phyloP scores from a whole-genome alignment of 2,329 filamentous ascomycete species.

The Venturia carpophila region DNA sequence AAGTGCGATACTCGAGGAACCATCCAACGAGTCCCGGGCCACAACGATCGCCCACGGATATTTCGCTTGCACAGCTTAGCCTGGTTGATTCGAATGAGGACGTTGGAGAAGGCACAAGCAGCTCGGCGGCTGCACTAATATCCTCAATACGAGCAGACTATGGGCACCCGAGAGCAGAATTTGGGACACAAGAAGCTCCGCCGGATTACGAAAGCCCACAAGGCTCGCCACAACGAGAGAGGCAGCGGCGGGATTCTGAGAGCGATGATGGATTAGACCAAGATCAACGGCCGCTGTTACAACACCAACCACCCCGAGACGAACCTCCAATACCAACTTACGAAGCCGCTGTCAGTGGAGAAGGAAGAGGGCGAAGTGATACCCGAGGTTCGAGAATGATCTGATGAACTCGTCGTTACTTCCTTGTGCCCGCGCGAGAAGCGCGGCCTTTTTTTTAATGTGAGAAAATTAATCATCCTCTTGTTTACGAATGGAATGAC shows the following conservation, averaged over 20 bases:
- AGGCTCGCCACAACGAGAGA: constrained; percentile 27
- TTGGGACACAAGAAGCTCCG: constrained; percentile 32
- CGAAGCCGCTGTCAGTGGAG: constrained; percentile 57
- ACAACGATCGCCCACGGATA: constrained; percentile 85
- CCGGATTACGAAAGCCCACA: constrained; percentile 43
- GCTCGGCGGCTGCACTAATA: constrained; percentile 25
- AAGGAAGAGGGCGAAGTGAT: constrained; percentile 12
- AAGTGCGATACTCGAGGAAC: constrained; percentile 52
- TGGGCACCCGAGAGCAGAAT: constrained; percentile 14
- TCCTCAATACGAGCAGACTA: constrained; percentile 26
- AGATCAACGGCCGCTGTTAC: constrained; percentile 43
- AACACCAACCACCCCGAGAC: constrained; percentile 20
- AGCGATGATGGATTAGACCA: constrained; percentile 31
- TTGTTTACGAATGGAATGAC: constrained; percentile 5
- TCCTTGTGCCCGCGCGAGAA: background rate
- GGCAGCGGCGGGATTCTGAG: constrained; percentile 23
- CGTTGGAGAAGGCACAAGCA: constrained; percentile 62
- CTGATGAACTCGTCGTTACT: background rate
- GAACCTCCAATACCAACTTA: constrained; percentile 73
- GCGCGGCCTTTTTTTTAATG: background rate
- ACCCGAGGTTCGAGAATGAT: constrained; percentile 6
- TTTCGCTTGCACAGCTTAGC: constrained; percentile 80
- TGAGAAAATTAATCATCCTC: background rate
- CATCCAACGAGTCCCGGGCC: constrained; percentile 81
- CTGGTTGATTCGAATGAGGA: constrained; percentile 58